Conservation (phyloP, 2,329 filamentous ascomycete genomes). For the Xylariaceae sp. region DNA sequence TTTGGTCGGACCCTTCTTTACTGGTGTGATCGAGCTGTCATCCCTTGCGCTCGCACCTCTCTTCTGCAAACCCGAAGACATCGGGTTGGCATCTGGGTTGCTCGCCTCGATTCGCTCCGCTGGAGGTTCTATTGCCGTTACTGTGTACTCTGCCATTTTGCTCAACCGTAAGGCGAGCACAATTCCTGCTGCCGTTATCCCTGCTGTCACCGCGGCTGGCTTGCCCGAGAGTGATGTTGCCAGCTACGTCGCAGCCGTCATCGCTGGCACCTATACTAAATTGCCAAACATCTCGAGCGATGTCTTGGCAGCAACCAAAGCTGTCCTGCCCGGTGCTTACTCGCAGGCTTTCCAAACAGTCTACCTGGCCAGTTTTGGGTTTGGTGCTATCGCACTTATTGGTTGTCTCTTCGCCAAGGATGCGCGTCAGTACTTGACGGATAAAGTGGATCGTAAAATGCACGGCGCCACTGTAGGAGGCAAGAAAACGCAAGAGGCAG, state of each 20-base stretch:
- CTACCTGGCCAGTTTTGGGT: slow-evolving; percentile 36
- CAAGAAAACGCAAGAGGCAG: slow-evolving; percentile 8
- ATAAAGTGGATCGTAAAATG: slow-evolving; percentile 35
- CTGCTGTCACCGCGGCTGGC: slow-evolving; percentile 34
- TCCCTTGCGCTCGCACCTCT: slow-evolving; percentile 34
- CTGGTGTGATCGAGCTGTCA: slow-evolving; percentile 34
- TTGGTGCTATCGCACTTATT: slow-evolving; percentile 35
- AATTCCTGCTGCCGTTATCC: slow-evolving; percentile 33
- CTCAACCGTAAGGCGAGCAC: slow-evolving; percentile 34
- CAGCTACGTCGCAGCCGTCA: slow-evolving; percentile 31
- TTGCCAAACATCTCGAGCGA: slow-evolving; percentile 30
- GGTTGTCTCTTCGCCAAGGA: slow-evolving; percentile 34
- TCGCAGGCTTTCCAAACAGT: slow-evolving; percentile 39
- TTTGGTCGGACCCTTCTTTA: slow-evolving; percentile 35
- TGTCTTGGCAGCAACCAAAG: slow-evolving; percentile 29
- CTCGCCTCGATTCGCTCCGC: slow-evolving; percentile 38
- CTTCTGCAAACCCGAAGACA: slow-evolving; percentile 37
- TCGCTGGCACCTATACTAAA: slow-evolving; percentile 25
- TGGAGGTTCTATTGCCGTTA: slow-evolving; percentile 34
- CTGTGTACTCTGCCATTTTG: slow-evolving; percentile 38
- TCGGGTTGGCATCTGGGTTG: slow-evolving; percentile 38
- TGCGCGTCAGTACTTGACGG: slow-evolving; percentile 31
- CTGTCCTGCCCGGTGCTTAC: slow-evolving; percentile 33
- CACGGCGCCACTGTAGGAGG: slow-evolving; percentile 10
- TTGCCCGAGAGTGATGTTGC: slow-evolving; percentile 30